Conservation (phyloP, 129 eudicot species). For the Saussurea involucrata region DNA sequence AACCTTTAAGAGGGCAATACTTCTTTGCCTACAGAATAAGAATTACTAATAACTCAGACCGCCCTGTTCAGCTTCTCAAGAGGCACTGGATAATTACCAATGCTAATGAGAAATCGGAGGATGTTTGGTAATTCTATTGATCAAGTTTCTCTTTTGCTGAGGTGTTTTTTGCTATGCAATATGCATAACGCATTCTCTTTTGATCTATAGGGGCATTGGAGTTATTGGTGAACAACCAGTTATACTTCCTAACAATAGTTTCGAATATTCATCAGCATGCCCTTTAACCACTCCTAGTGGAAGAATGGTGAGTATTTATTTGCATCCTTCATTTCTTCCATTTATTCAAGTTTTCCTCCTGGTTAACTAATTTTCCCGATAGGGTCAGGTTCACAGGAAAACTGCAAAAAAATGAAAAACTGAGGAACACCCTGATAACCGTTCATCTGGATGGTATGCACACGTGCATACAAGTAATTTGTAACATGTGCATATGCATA, state of each 20-base stretch:
- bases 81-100: conserved; percentile 96
- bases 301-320: conserved; percentile 71
- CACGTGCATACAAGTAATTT: too few species aligned
- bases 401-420: too few species aligned
- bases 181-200: not conserved
- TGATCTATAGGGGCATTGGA: conserved; percentile 83
- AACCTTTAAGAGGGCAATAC: conserved; percentile 78
- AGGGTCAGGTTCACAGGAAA: too few species aligned
- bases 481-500: too few species aligned
- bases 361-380: not conserved
- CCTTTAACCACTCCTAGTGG: conserved; percentile 88
- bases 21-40: conserved; percentile 91
- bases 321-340: not conserved
- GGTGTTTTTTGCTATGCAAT: not conserved
- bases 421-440: too few species aligned
- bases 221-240: conserved; percentile 99
- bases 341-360: not conserved
- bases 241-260: conserved; percentile 81
- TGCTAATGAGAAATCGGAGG: conserved; percentile 89
- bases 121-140: conserved; percentile 55
- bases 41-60: conserved; percentile 86
- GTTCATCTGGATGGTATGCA: too few species aligned
- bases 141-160: not conserved
- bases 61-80: conserved; percentile 86
- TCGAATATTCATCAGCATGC: conserved; percentile 96